Base-by-base conservation (phyloP, 2,329 filamentous ascomycete species). In the Botrytis medusae region DNA sequence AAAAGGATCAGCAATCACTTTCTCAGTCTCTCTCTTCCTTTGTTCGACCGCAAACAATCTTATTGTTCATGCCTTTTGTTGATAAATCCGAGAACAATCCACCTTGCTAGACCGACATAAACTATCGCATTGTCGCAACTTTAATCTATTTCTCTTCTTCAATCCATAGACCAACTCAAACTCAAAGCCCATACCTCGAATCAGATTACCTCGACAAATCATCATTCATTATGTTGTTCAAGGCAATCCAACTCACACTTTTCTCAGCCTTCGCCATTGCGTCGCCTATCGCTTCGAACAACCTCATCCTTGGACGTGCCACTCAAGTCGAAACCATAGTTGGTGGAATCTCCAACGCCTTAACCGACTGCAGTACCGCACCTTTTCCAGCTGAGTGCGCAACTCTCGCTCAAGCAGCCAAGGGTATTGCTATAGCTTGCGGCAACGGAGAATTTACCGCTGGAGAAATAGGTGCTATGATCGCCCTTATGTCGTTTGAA, bases 401-500 rank as follows among this genome's bases (percentile, higher is more conserved):
- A 0, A 88, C 86, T 2, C 86, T 87, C 12, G 75, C 77, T 12
- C 80, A 85, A 75, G 61, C 61, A 29, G 40, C 61, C 4, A 32
- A 32, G 14, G 18, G n/a, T 12, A 64, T 64, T 5, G 0, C 9
- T 29, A 22, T 44, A 7, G 61, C 61, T 6, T 10, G 3, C 4
- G n/a, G 40, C 1, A 18, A 2, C 9, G 2, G 1, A 3, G 16
- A 44, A 2, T 64, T 64, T 14, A 14, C 18, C 4, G 40, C 40
- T 2, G n/a, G 8, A 29, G 88, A 90, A 74, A 87, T 90, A 78
- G 89, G 89, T 6, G 89, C 89, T 0, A 76, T 92, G 2, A 77
- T 92, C 57, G 85, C 86, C 1, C 81, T 90, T 78, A 90, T 91
- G 82, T 85, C 89, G 0, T 89, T 87, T 79, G 91, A 93, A 78